Conservation (phyloP, 306 rosid genomes). For the Astragalus glycyphyllos region DNA sequence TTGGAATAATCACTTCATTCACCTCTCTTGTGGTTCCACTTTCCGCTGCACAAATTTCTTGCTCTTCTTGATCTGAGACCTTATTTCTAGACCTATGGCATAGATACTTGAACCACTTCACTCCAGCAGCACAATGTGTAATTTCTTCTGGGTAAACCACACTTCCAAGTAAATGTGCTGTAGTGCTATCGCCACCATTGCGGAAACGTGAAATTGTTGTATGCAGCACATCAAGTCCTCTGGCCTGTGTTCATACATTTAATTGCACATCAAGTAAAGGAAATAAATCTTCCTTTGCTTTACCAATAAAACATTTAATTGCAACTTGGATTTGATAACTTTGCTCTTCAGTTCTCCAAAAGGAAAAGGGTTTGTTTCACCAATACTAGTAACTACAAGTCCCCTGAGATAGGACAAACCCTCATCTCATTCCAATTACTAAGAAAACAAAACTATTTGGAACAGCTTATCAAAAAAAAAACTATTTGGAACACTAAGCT, state of each 20-base stretch:
- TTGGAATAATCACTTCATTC: constrained; percentile 52
- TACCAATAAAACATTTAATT: constrained; percentile 16
- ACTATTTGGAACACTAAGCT: too few species aligned
- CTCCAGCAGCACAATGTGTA: constrained; percentile 82
- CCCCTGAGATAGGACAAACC: background rate
- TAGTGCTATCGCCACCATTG: constrained; percentile 62
- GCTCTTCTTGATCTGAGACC: constrained; percentile 6
- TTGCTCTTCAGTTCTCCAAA: constrained; percentile 15
- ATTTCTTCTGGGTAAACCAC: constrained; percentile 81
- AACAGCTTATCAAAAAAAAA: background rate
- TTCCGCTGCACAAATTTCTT: constrained; percentile 33
- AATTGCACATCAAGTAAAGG: too few species aligned
- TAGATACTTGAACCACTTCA: constrained; percentile 77
- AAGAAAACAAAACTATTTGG: constrained; percentile 15
- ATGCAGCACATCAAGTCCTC: constrained; percentile 85
- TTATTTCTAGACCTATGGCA: constrained; percentile 50
- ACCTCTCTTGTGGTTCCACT: constrained; percentile 38
- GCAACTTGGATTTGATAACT: constrained; percentile 20
- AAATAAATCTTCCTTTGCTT: too few species aligned
- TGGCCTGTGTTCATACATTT: constrained; percentile 56
- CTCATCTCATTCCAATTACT: constrained; percentile 14
- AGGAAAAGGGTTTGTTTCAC: constrained; percentile 1
- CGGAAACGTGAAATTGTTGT: constrained; percentile 70
- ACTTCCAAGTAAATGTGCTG: constrained; percentile 77
- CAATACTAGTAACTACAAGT: constrained; percentile 20